A percentile compares a stretch with the other conserved stretches of the same genome.
Conservation (phyloP, 441 rosid genomes). For the Euphorbia schlechtendalii region DNA sequence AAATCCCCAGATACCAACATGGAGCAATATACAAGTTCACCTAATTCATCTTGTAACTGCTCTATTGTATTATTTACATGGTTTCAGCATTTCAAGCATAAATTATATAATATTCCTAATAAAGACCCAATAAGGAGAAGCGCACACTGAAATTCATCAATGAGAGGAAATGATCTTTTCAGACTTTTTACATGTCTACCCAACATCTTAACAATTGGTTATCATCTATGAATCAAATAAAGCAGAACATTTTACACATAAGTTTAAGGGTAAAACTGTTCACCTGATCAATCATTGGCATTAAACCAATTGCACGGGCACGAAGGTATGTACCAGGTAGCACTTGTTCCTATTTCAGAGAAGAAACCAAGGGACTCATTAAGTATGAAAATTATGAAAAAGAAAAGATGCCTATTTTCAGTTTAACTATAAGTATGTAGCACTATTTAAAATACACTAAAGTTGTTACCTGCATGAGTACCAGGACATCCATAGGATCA, state of each 20-base stretch:
- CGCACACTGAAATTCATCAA: too few relatives aligned
- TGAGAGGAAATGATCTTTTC: too few relatives aligned
- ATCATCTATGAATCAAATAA: background rate
- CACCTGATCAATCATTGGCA: conserved; percentile 99
- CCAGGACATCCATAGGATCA: conserved; percentile 91
- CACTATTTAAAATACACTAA: conserved; percentile 13
- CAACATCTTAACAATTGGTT: too few relatives aligned
- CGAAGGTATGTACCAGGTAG: conserved; percentile 88
- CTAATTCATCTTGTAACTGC: background rate
- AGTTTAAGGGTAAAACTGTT: conserved; percentile 6
- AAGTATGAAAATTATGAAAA: too few relatives aligned
- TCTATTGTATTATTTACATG: background rate
- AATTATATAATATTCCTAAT: background rate
- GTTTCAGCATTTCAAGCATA: background rate
- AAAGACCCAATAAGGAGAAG: background rate
- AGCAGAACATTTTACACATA: too few relatives aligned
- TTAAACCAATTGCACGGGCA: conserved; percentile 93
- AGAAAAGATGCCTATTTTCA: too few relatives aligned
- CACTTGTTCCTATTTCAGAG: conserved; percentile 66
- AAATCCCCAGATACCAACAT: too few relatives aligned
- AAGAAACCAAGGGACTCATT: conserved; percentile 12
- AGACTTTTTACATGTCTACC: too few relatives aligned
- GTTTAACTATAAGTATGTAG: too few relatives aligned
- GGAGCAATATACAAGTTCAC: too few relatives aligned
- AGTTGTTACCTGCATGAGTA: conserved; percentile 81